Evolutionary conservation across 2,329 filamentous ascomycete species (phyloP).

Genomic region (Ilyonectria mors-panacis): DNA sequence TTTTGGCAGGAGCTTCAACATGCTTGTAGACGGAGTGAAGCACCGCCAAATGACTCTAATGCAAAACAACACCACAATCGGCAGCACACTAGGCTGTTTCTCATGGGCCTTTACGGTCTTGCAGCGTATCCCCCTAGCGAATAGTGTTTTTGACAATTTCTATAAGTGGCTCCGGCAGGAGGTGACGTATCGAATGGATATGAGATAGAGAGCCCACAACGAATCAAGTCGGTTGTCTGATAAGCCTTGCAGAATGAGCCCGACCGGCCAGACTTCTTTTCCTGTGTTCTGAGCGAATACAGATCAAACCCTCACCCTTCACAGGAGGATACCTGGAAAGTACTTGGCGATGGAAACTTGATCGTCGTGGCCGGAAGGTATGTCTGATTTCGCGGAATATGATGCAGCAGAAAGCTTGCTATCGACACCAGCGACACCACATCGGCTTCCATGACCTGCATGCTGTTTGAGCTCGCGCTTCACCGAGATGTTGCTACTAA

Average conservation of each 20-base stretch:
- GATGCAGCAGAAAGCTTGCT: not conserved
- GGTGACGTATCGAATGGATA: too few species aligned
- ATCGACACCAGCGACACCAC: conserved; percentile 52
- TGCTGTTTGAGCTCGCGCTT: conserved; percentile 51
- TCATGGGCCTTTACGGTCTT: conserved; percentile 17
- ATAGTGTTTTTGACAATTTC: conserved; percentile 3
- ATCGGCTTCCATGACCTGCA: conserved; percentile 50
- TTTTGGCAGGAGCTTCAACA: conserved; percentile 54
- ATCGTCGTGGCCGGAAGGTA: conserved; percentile 29
- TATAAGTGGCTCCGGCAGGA: conserved; percentile 5
- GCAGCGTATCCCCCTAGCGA: conserved; percentile 1
- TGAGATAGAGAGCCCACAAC: too few species aligned
- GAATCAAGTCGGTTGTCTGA: conserved; percentile 14
- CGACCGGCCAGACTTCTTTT: conserved; percentile 18
- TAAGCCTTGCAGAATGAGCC: conserved; percentile 17
- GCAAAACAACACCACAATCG: conserved; percentile 4
- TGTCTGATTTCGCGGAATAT: not conserved
- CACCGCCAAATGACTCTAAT: conserved; percentile 10
- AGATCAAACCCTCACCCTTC: conserved; percentile 1
- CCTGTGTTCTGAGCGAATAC: conserved; percentile 19
- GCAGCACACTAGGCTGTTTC: conserved; percentile 1
- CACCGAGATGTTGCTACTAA: conserved; percentile 30
- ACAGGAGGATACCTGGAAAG: conserved; percentile 7
- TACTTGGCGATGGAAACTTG: conserved; percentile 19
- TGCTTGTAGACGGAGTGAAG: conserved; percentile 44